These are phyloP conservation scores for Coffea canephora DNA, from an alignment of 257 asterid genomes.

Conservation along the genomic window DNA sequence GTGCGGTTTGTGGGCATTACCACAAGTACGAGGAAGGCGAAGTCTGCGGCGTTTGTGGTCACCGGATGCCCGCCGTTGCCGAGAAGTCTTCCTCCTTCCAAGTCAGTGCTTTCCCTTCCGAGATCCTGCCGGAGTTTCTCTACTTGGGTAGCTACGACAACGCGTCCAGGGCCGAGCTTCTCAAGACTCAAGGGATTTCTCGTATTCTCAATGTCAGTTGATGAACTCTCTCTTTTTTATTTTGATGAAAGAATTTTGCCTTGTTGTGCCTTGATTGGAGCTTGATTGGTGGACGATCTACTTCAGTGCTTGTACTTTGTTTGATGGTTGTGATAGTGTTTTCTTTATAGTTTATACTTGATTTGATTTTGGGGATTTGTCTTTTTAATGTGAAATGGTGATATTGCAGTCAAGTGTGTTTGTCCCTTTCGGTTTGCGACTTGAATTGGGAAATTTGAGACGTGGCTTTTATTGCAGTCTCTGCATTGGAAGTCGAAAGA, in stretches of 20 bases:
- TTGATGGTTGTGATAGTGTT: not conserved
- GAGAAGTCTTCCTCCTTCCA: slow-evolving; percentile 48
- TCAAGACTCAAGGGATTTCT: slow-evolving; percentile 91
- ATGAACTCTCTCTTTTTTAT: not conserved
- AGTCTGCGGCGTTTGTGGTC: slow-evolving; percentile 88
- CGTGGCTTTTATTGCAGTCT: not conserved
- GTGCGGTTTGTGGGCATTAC: slow-evolving; percentile 90
- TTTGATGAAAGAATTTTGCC: not conserved
- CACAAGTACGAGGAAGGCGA: slow-evolving; percentile 97
- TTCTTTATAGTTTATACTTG: not conserved
- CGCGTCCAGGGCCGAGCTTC: slow-evolving; percentile 91
- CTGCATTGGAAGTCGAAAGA: not conserved
- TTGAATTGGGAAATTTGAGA: not conserved
- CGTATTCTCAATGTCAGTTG: slow-evolving; percentile 73
- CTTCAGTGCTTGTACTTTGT: not conserved
- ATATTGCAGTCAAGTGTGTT: not conserved
- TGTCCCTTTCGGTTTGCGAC: not conserved
- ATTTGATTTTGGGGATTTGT: not conserved
- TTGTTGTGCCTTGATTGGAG: not conserved
- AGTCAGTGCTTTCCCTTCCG: slow-evolving; percentile 87
- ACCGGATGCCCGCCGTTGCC: slow-evolving; percentile 57
- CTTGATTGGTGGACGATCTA: too few species aligned
- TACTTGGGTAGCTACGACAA: slow-evolving; percentile 89
- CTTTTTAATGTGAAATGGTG: not conserved
- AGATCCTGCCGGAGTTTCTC: slow-evolving; percentile 93